Percentiles rank a stretch among this genome's conserved stretches.
These are phyloP conservation scores for Catunica adiposa DNA, from an alignment of 2,329 filamentous ascomycete genomes.

Conservation along the genomic window DNA sequence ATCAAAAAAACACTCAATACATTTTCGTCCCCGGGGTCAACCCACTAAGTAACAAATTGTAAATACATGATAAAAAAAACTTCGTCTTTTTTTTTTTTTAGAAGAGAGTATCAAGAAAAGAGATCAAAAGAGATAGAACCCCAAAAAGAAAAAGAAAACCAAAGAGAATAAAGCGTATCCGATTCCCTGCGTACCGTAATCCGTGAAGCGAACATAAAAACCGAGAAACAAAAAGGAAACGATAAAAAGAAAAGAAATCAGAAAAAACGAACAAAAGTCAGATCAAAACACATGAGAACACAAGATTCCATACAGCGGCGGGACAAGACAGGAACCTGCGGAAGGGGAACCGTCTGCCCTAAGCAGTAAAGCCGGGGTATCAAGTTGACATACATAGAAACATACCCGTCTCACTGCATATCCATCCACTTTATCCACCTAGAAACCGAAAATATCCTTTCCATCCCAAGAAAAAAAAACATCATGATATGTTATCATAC, in stretches of 20 bases:
- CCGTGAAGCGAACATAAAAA: neutral
- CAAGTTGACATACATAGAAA: no score
- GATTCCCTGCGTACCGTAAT: constrained; percentile 7
- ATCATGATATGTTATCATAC: no score
- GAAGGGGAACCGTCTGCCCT: neutral
- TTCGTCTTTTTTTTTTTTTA: neutral
- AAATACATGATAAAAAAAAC: neutral
- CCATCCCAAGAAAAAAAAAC: no score
- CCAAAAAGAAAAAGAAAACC: neutral
- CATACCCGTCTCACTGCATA: no score
- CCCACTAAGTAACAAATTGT: no score
- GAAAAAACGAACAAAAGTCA: neutral
- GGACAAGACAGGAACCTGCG: no score
- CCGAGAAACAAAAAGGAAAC: neutral
- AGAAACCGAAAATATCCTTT: no score
- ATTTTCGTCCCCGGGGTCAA: no score
- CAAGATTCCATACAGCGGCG: no score
- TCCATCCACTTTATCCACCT: no score
- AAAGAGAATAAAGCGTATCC: neutral
- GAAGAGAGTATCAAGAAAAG: neutral
- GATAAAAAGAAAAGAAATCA: neutral
- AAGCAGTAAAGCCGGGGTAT: neutral
- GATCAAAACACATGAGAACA: neutral
- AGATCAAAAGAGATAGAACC: no score
- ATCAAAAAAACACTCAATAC: no score